These are phyloP conservation scores for Saitozyma sp. DNA, from an alignment of 768 basidiomycete genomes.

Conservation along the genomic window DNA sequence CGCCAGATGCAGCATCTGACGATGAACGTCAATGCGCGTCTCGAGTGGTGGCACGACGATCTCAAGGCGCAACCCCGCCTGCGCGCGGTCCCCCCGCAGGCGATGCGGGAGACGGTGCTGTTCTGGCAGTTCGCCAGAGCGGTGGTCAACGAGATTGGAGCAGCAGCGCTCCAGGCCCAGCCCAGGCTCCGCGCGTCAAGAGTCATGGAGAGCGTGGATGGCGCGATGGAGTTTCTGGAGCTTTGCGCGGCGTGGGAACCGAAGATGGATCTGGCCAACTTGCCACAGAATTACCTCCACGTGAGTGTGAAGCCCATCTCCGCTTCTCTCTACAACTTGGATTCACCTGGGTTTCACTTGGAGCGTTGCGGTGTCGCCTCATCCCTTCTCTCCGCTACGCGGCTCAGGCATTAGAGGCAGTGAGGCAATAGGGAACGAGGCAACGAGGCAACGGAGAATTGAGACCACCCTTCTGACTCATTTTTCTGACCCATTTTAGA, in stretches of 20 bases:
- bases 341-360: no score
- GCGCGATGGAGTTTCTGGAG: constrained; percentile 16
- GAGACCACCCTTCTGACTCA: no score
- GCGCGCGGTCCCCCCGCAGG: not conserved
- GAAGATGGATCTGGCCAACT: constrained; percentile 12
- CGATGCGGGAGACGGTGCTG: constrained; percentile 1
- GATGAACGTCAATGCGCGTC: constrained; percentile 6
- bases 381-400: no score
- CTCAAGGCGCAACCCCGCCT: constrained; percentile 5
- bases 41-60: constrained; percentile 19
- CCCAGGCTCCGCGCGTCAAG: not conserved
- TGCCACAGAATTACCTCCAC: constrained; percentile 22
- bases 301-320: constrained; percentile 4
- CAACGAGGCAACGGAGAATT: no score
- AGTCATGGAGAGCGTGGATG: constrained; percentile 8
- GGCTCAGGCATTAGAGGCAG: no score
- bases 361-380: no score
- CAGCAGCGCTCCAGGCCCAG: constrained; percentile 3
- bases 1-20: constrained; percentile 8
- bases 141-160: constrained; percentile 9
- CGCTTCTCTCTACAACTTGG: not conserved
- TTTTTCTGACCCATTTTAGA: not conserved
- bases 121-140: constrained; percentile 9
- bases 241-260: constrained; percentile 21
- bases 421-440: no score